Base-by-base conservation (phyloP, 371 early-diverging fungal species). In the Zopfochytrium polystomum region DNA sequence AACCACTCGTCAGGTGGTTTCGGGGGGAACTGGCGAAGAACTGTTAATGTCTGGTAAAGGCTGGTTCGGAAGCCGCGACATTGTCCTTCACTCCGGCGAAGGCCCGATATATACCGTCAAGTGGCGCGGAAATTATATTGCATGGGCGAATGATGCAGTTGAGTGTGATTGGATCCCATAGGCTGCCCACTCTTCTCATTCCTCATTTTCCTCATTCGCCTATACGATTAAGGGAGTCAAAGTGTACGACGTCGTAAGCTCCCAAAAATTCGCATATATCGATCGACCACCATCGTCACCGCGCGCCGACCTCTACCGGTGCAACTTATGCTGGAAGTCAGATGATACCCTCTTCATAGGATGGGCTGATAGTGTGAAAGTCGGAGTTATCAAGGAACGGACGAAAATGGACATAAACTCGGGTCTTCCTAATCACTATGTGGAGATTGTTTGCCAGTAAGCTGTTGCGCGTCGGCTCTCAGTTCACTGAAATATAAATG, bases 321-420 rank as follows among this genome's bases (percentile, higher is more conserved):
- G 91, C 50, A 85, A 90, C 43, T 65, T 97, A 61, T 82, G 83
- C 66, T 98, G 98, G 98, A 87, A 84, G 46, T 80, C 81, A 42
- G 86, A 86, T 38, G 76, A 68, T 2, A 85, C 84, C 0, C 71
- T 98, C 49, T 65, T 92, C 35, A 85, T 95, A 53, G 95, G 92
- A 0, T 98, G 98, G 98, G 96, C 93, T 1, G 88, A 96, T 60
- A 83, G 82, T 31, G 89, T 97, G 35, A 93, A 90, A 67, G 78
- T 94, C 9, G 90, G 89, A 4, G 78, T 77, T 0, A 80, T 96
- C 45, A 85, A 83, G 78, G 81, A 82, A 25, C 71, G 79, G 30
- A 65, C 75, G 26, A 75, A 67, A 11, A 61, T 66, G 9, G 23
- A 26, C 15, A 31, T 30, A 7, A 48, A 48, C 23, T 7, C 43